Evolutionary conservation across 73 alveolate genomes (phyloP).

Genomic region (Uronychia setigera): DNA sequence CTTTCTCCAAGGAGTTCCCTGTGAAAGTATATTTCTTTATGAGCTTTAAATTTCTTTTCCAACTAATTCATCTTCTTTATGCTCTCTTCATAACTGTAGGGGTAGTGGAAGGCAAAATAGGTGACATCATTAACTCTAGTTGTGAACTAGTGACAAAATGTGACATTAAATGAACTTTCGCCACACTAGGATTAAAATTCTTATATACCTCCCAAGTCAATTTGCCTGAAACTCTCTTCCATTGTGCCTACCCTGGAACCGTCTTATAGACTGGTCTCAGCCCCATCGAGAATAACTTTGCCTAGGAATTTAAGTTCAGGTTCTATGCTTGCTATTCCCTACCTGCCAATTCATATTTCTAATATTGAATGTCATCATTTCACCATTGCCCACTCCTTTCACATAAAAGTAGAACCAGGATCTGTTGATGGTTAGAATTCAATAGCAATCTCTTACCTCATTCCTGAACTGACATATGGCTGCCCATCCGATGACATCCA

Average conservation of each 20-base stretch:
- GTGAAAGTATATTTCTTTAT: conserved; percentile 24
- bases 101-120: conserved; percentile 77
- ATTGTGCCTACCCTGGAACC: conserved; percentile 16
- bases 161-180: conserved; percentile 30
- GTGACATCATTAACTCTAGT: conserved; percentile 22
- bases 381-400: conserved; percentile 57
- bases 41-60: conserved; percentile 2
- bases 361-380: conserved; percentile 53
- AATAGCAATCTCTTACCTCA: conserved; percentile 8
- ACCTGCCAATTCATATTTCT: conserved; percentile 63
- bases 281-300: conserved; percentile 45
- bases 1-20: conserved; percentile 46
- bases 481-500: conserved; percentile 29
- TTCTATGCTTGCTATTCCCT: too few relatives aligned
- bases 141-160: conserved; percentile 55
- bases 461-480: conserved; percentile 19
- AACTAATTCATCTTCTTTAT: conserved; percentile 16
- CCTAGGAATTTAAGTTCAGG: conserved; percentile 15
- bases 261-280: conserved; percentile 58
- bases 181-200: conserved; percentile 1
- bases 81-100: conserved; percentile 63
- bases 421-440: conserved; percentile 4
- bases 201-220: conserved; percentile 36
- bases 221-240: conserved; percentile 36
- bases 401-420: conserved; percentile 90